These are phyloP conservation scores for Syncephalastrum contaminatum DNA, from an alignment of 371 early-diverging fungal genomes.

Conservation along the genomic window DNA sequence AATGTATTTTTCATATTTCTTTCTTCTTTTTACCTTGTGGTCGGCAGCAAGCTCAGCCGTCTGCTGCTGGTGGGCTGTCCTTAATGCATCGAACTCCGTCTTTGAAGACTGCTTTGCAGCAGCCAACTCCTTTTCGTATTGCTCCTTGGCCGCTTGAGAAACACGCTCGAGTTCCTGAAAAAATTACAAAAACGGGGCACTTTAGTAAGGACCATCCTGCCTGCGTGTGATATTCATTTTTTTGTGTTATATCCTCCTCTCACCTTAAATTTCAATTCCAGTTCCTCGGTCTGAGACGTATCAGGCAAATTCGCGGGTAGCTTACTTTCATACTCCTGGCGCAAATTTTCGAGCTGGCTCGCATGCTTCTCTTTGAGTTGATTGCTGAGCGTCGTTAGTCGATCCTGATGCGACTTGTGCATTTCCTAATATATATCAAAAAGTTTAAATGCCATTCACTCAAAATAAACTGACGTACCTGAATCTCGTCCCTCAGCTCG, in stretches of 20 bases:
- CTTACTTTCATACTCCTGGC: slow-evolving; percentile 13
- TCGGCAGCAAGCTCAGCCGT: slow-evolving; percentile 1
- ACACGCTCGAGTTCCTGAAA: background rate
- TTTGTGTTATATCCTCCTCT: background rate
- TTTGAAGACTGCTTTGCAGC: no score
- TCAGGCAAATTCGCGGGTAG: slow-evolving; percentile 9
- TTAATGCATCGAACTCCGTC: no score
- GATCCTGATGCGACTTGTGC: slow-evolving; percentile 20
- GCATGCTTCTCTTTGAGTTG: slow-evolving; percentile 20
- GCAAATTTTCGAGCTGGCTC: slow-evolving; percentile 12
- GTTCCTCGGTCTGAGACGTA: slow-evolving; percentile 10
- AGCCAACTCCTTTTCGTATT: background rate
- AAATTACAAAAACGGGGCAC: background rate
- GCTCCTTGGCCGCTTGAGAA: background rate
- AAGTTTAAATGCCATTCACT: background rate
- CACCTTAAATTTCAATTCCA: slow-evolving; percentile 12
- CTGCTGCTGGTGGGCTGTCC: slow-evolving; percentile 4
- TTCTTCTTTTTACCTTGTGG: background rate
- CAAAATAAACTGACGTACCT: slow-evolving; percentile 4
- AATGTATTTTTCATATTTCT: background rate
- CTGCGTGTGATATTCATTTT: background rate
- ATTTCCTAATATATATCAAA: slow-evolving; percentile 8
- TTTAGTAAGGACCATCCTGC: background rate
- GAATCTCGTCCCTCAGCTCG: slow-evolving; percentile 20
- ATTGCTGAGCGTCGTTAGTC: slow-evolving; percentile 15